Percentiles rank a stretch among this genome's conserved stretches.
Evolutionary conservation across 1,139 yeast genomes (phyloP).

Genomic region (Arxiozyma bovina): DNA sequence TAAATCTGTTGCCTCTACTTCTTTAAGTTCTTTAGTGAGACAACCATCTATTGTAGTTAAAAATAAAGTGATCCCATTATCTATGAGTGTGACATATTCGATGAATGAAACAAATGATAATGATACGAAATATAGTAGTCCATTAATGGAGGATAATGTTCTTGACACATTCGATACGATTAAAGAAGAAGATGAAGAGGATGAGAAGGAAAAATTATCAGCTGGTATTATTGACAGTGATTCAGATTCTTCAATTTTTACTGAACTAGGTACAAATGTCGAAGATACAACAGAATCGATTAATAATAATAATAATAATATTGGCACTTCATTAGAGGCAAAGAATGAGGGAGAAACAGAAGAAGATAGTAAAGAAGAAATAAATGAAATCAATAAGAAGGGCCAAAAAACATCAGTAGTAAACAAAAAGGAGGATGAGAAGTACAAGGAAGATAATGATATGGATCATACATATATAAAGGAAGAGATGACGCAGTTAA

Average conservation of each 20-base stretch:
- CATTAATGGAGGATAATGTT: not conserved
- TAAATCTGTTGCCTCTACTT: conserved; percentile 23
- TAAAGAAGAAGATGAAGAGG: conserved; percentile 9
- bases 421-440: not conserved
- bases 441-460: not conserved
- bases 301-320: not conserved
- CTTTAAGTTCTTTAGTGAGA: conserved; percentile 25
- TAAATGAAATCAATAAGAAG: not conserved
- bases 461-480: not conserved
- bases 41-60: conserved; percentile 31
- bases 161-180: conserved; percentile 4
- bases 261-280: conserved; percentile 9
- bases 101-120: not conserved
- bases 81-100: conserved; percentile 20
- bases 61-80: conserved; percentile 28
- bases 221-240: not conserved
- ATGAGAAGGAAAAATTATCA: conserved; percentile 13
- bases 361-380: not conserved
- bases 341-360: not conserved
- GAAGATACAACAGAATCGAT: conserved; percentile 8
- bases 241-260: not conserved
- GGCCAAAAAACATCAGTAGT: no score
- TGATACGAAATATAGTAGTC: conserved; percentile 3
- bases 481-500: conserved; percentile 3
- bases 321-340: not conserved